Percentiles rank a stretch among this genome's conserved stretches.
Conservation (phyloP, 352 stramenopile species). For the Pythium dissimile region DNA sequence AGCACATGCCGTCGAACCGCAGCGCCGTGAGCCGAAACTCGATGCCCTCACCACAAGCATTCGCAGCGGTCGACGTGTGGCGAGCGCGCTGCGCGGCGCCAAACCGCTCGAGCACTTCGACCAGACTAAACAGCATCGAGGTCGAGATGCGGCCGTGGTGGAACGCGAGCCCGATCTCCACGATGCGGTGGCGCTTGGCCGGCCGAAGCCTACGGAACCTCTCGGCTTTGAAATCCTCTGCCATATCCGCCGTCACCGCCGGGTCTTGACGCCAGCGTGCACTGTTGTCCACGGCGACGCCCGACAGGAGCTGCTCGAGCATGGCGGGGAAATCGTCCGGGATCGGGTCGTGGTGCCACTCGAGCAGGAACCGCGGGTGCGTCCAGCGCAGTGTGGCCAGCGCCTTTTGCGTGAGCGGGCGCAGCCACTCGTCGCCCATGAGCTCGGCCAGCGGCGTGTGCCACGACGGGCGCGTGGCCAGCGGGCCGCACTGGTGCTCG, state of each 20-base stretch:
- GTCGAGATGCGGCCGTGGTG: slow-evolving; percentile 12
- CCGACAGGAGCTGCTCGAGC: slow-evolving; percentile 14
- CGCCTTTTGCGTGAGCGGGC: slow-evolving; percentile 3
- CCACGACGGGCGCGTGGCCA: not conserved
- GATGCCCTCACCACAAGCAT: not conserved
- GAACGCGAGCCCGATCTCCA: slow-evolving; percentile 16
- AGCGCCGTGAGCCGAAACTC: slow-evolving; percentile 21
- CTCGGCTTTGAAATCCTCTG: not conserved
- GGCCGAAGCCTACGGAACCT: not conserved
- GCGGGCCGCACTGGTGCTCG: not conserved
- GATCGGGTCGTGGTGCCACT: slow-evolving; percentile 20
- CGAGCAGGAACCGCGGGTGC: slow-evolving; percentile 19
- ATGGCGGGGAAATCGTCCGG: slow-evolving; percentile 12
- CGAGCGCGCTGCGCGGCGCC: slow-evolving; percentile 1
- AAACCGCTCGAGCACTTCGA: slow-evolving; percentile 24
- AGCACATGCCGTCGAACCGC: slow-evolving; percentile 10
- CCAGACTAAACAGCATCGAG: slow-evolving; percentile 16
- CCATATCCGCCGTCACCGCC: not conserved
- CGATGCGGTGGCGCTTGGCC: slow-evolving; percentile 1
- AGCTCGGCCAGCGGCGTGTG: slow-evolving; percentile 11
- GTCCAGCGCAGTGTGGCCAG: slow-evolving; percentile 12
- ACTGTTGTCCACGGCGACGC: no score
- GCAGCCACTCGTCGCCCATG: slow-evolving; percentile 9
- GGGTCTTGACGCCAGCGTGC: not conserved
- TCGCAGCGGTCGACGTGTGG: not conserved